phyloP scores from a whole-genome alignment of 306 rosid species.

The Ammopiptanthus mongolicus region DNA sequence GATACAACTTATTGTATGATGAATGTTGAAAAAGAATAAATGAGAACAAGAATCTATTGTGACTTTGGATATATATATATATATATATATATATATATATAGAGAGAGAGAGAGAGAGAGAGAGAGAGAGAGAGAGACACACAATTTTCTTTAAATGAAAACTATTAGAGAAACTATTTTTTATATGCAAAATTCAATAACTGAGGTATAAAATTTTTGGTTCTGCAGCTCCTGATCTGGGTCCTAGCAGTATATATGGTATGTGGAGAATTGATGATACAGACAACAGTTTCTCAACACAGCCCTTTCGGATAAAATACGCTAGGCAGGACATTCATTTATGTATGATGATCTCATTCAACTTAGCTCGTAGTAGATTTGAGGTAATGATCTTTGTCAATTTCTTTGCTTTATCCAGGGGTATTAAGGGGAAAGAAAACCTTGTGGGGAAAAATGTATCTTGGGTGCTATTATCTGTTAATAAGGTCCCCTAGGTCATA shows the following conservation, averaged over 20 bases:
- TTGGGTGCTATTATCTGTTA: slow-evolving; percentile 4
- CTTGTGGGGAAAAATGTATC: background rate
- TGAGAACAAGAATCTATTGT: background rate
- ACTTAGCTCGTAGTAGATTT: slow-evolving; percentile 42
- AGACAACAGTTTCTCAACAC: slow-evolving; percentile 90
- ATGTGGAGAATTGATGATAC: slow-evolving; percentile 85
- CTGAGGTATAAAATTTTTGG: slow-evolving; percentile 7
- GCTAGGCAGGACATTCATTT: slow-evolving; percentile 82
- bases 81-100: no score
- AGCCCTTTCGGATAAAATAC: slow-evolving; percentile 82
- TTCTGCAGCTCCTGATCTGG: slow-evolving; percentile 69
- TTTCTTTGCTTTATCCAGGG: background rate
- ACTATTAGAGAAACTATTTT: background rate
- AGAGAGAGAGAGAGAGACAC: no score
- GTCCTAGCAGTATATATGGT: slow-evolving; percentile 42
- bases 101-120: no score
- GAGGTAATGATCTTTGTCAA: slow-evolving; percentile 52
- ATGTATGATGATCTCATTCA: slow-evolving; percentile 77
- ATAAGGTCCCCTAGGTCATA: background rate
- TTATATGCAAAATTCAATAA: background rate
- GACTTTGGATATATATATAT: background rate
- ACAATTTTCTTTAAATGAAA: background rate
- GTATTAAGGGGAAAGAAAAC: background rate
- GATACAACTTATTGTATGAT: background rate
- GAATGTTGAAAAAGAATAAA: background rate